phyloP scores from a whole-genome alignment of 2,329 filamentous ascomycete species.

The Colletotrichum sp. region DNA sequence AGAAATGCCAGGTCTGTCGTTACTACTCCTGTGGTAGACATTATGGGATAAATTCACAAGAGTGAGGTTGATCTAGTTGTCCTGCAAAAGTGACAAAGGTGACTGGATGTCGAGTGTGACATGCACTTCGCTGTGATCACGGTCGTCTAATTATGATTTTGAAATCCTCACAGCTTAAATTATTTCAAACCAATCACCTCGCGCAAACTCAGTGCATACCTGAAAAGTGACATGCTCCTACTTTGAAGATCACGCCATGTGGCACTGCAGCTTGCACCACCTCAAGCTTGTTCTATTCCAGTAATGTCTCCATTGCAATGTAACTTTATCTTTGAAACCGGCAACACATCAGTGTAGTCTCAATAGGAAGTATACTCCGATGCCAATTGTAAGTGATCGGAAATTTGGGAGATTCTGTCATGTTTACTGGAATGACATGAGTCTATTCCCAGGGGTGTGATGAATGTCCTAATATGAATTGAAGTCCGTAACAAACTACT shows the following conservation, averaged over 20 bases:
- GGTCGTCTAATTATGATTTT: not conserved
- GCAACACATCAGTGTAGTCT: not conserved
- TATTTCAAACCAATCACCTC: not conserved
- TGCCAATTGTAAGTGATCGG: not conserved
- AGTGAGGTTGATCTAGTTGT: not conserved
- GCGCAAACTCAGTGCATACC: not conserved
- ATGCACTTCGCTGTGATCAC: not conserved
- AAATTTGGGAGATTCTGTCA: not conserved
- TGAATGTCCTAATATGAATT: not conserved
- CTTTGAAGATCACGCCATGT: not conserved
- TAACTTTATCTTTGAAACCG: not conserved
- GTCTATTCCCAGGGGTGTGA: not conserved
- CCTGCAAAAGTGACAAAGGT: not conserved
- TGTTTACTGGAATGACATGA: not conserved
- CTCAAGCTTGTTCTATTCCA: not conserved
- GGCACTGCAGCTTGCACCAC: not conserved
- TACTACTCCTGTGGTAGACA: not conserved
- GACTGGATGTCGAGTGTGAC: not conserved
- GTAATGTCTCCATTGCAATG: not conserved
- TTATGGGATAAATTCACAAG: not conserved
- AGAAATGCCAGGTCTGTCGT: not conserved
- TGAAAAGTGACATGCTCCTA: not conserved
- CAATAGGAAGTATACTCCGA: not conserved
- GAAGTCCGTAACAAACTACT: not conserved
- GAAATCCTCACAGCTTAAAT: fast-evolving